Evolutionary conservation across 2,329 filamentous ascomycete species (phyloP).

Genomic region (Ceratocystis lukuohia): DNA sequence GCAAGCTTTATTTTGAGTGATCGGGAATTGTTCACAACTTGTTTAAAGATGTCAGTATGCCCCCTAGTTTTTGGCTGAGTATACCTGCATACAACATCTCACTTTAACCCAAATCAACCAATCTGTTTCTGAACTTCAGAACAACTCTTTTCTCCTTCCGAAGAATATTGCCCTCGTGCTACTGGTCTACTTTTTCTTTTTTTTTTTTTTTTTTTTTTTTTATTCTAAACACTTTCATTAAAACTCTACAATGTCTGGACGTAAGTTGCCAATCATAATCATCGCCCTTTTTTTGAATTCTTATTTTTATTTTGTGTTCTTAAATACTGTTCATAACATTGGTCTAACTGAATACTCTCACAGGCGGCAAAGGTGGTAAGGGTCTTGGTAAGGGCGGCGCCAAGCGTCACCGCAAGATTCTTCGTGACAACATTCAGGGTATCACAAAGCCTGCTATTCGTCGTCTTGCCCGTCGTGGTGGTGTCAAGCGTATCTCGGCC

Average conservation of each 20-base stretch:
- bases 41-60: constrained; percentile 14
- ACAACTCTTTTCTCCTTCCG: background rate
- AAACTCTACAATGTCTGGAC: constrained; percentile 20
- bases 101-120: background rate
- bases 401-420: constrained; percentile 98
- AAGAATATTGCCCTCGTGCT: background rate
- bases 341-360: background rate
- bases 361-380: constrained; percentile 92
- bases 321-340: background rate
- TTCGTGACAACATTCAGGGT: constrained; percentile 98
- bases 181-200: background rate
- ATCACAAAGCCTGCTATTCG: constrained; percentile 98
- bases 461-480: constrained; percentile 95
- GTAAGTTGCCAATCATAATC: constrained; percentile 16
- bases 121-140: background rate
- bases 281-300: background rate
- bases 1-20: constrained; percentile 6
- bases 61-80: background rate
- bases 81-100: background rate
- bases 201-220: background rate
- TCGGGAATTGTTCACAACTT: constrained; percentile 10
- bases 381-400: constrained; percentile 95
- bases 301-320: background rate
- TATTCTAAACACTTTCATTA: background rate
- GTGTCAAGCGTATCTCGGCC: constrained; percentile 99